Percentiles rank a stretch among this genome's conserved stretches.
These are phyloP conservation scores for Alternaria hordeiaustralica DNA, from an alignment of 2,329 filamentous ascomycete genomes.

Conservation along the genomic window DNA sequence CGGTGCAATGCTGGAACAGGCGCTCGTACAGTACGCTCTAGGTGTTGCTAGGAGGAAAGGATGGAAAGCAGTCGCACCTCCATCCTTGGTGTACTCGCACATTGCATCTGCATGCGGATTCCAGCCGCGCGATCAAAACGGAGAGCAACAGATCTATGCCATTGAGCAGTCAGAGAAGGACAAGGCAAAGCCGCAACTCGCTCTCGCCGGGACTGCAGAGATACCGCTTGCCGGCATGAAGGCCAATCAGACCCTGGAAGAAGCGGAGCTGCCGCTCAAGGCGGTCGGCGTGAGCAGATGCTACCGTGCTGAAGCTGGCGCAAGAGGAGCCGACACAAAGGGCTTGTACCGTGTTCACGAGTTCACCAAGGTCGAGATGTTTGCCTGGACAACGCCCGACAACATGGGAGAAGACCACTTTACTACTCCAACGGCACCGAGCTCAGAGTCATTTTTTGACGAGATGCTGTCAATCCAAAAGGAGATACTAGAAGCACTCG, in stretches of 20 bases:
- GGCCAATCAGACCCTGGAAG: conserved; percentile 72
- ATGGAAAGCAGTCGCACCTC: conserved; percentile 83
- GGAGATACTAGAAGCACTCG: conserved; percentile 78
- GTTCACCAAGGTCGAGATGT: conserved; percentile 98
- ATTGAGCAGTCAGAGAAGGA: conserved; percentile 73
- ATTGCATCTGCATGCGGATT: conserved; percentile 92
- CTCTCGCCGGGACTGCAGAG: conserved; percentile 87
- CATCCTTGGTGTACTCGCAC: conserved; percentile 89
- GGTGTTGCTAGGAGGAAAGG: conserved; percentile 73
- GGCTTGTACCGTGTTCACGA: conserved; percentile 97
- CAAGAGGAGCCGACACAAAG: conserved; percentile 87
- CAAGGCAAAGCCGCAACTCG: conserved; percentile 68
- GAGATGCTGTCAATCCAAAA: conserved; percentile 89
- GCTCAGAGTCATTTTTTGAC: conserved; percentile 69
- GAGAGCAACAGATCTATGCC: conserved; percentile 89
- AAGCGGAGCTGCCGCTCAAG: conserved; percentile 74
- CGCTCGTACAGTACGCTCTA: conserved; percentile 85
- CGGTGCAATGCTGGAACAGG: conserved; percentile 91
- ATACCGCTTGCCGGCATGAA: conserved; percentile 93
- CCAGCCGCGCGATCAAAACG: conserved; percentile 87
- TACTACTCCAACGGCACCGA: conserved; percentile 38
- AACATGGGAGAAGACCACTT: conserved; percentile 42
- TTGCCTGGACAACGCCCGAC: conserved; percentile 81
- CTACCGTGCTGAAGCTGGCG: conserved; percentile 93
- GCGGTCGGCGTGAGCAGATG: conserved; percentile 87